Conservation (phyloP, 75 land plant species). For the Picea glauca region DNA sequence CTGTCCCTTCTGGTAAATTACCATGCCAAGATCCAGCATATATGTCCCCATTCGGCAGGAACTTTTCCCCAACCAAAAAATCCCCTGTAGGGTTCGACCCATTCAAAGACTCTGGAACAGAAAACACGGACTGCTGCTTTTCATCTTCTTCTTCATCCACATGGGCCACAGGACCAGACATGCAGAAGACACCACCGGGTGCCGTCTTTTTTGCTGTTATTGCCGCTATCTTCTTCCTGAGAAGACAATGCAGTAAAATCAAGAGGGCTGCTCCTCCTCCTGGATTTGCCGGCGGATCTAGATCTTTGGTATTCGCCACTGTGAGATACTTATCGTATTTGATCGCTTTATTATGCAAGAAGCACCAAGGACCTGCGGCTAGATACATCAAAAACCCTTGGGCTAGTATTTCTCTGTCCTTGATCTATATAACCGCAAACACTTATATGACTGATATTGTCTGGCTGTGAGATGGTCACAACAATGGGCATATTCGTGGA, state of each 20-base stretch:
- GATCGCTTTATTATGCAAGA: not conserved
- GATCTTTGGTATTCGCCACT: conserved; percentile 10
- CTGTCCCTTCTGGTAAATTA: conserved; percentile 57
- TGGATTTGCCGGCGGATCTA: not conserved
- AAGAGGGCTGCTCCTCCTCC: conserved; percentile 3
- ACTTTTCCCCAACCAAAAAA: conserved; percentile 18
- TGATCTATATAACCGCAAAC: not conserved
- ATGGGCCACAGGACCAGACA: conserved; percentile 24
- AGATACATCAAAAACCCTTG: not conserved
- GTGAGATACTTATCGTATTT: not conserved
- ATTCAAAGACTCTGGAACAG: not conserved
- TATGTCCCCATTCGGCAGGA: conserved; percentile 64
- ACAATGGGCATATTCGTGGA: not conserved
- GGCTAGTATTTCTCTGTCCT: not conserved
- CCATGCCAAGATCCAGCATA: conserved; percentile 57
- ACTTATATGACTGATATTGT: not conserved
- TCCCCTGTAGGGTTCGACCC: not conserved
- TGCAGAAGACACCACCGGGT: conserved; percentile 17
- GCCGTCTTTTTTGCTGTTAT: conserved; percentile 8
- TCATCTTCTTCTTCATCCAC: conserved; percentile 19
- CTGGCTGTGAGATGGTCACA: not conserved
- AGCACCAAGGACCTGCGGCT: not conserved
- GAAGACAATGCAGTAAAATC: not conserved
- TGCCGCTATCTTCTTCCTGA: not conserved
- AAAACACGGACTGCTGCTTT: not conserved